Evolutionary conservation across 1,284 basidiomycete species (phyloP).

Genomic region (Cerioporus squamosus): DNA sequence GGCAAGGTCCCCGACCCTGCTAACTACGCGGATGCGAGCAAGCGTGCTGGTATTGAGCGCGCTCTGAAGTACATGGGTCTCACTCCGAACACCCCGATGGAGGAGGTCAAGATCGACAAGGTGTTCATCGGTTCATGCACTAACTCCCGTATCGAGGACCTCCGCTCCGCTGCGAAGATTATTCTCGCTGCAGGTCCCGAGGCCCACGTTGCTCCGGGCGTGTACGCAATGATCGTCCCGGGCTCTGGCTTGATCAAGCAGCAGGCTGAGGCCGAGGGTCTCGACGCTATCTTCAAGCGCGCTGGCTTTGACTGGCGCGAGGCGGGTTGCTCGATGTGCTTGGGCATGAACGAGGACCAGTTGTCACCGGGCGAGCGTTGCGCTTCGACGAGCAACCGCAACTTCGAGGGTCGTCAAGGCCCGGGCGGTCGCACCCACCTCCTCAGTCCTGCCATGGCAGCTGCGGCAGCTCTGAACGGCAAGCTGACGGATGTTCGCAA

Average conservation of each 20-base stretch:
- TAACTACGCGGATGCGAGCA: slow-evolving; percentile 65
- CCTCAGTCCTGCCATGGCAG: slow-evolving; percentile 95
- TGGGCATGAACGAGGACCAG: slow-evolving; percentile 98
- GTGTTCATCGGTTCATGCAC: slow-evolving; percentile 98
- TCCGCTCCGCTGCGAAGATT: slow-evolving; percentile 88
- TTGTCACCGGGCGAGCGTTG: slow-evolving; percentile 90
- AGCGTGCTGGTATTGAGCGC: slow-evolving; percentile 78
- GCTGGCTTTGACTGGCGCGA: slow-evolving; percentile 98
- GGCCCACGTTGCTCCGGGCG: slow-evolving; percentile 79
- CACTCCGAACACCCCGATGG: slow-evolving; percentile 80
- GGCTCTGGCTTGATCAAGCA: slow-evolving; percentile 95
- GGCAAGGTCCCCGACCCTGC: slow-evolving; percentile 86
- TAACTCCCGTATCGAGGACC: slow-evolving; percentile 95
- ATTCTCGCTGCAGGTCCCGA: slow-evolving; percentile 77
- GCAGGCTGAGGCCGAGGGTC: slow-evolving; percentile 92
- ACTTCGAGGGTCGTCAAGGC: slow-evolving; percentile 95
- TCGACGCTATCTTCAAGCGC: slow-evolving; percentile 90
- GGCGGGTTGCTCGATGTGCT: slow-evolving; percentile 97
- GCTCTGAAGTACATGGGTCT: slow-evolving; percentile 94
- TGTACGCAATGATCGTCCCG: slow-evolving; percentile 95
- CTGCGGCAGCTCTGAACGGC: slow-evolving; percentile 91
- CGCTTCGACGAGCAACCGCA: slow-evolving; percentile 95
- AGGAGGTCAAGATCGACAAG: slow-evolving; percentile 89
- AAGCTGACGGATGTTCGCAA: slow-evolving; percentile 90
- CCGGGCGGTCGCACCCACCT: slow-evolving; percentile 93